phyloP scores from a whole-genome alignment of 192 early-diverging fungal genomes.

The Phlyctochytrium bullatum region DNA sequence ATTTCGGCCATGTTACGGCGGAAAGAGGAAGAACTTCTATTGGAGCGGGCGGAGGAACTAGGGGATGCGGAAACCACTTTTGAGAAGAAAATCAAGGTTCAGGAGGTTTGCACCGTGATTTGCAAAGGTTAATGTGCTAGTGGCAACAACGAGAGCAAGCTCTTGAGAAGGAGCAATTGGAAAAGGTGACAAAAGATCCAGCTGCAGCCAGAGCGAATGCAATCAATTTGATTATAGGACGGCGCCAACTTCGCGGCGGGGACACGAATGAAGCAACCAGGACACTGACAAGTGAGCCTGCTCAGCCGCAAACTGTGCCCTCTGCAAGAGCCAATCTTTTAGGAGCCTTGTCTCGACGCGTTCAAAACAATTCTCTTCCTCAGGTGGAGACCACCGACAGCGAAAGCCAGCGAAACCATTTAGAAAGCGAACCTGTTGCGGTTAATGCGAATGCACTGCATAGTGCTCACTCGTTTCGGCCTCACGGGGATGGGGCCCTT shows the following conservation, averaged over 20 bases:
- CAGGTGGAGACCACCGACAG: too few species aligned
- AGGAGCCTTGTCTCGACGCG: neutral
- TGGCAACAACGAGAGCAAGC: neutral
- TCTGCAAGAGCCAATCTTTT: neutral
- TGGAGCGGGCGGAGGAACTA: constrained; percentile 26
- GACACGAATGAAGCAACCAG: neutral
- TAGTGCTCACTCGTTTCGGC: too few species aligned
- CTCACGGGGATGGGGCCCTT: too few species aligned
- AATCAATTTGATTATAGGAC: neutral
- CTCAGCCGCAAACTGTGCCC: neutral
- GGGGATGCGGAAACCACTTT: constrained; percentile 30
- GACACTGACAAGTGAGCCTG: neutral
- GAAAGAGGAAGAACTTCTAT: constrained; percentile 36
- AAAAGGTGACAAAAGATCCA: neutral
- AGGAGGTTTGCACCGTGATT: constrained; percentile 11
- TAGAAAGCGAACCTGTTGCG: too few species aligned
- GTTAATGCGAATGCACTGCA: too few species aligned
- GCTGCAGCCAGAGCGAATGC: neutral
- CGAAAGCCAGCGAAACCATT: too few species aligned
- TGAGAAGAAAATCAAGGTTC: constrained; percentile 23
- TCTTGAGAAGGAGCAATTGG: neutral
- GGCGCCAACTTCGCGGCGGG: neutral
- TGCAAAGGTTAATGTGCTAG: neutral
- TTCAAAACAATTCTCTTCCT: too few species aligned
- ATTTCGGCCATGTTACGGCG: constrained; percentile 34